Conservation (phyloP, 345 rosid genomes). For the Eucalyptus fibrosa region DNA sequence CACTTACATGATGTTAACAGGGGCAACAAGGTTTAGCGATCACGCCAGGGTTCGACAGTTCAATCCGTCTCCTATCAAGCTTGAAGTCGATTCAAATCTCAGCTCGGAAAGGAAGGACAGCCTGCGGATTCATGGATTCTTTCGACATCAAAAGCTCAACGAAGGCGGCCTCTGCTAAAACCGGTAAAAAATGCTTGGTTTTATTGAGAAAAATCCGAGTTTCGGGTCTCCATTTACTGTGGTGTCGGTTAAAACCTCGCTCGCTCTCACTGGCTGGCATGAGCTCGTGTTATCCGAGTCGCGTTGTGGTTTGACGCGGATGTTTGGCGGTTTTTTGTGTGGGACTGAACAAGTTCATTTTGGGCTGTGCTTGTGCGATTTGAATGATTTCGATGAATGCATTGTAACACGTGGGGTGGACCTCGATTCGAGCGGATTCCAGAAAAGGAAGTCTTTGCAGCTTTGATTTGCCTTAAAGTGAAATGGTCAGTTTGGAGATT, state of each 20-base stretch:
- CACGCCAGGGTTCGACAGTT: neutral
- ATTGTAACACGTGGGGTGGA: neutral
- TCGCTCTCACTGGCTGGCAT: neutral
- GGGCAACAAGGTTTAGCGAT: neutral
- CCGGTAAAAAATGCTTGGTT: neutral
- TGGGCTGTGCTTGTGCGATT: neutral
- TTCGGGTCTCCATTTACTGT: neutral
- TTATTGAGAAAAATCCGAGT: neutral
- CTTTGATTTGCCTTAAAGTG: too few relatives aligned
- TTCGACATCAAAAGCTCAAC: neutral
- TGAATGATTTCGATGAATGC: neutral
- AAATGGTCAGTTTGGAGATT: too few relatives aligned
- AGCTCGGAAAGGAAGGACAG: neutral
- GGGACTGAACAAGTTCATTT: neutral
- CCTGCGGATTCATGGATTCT: neutral
- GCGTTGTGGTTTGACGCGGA: neutral
- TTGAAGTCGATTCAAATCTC: neutral
- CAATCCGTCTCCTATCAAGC: neutral
- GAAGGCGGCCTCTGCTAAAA: neutral
- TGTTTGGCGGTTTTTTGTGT: neutral
- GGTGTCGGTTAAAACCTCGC: neutral
- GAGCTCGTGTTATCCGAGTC: neutral
- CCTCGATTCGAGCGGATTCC: too few relatives aligned
- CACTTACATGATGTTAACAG: neutral
- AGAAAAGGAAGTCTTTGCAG: too few relatives aligned